Evolutionary conservation across 106 monocot species (phyloP).

Genomic region (Chionographis japonica): DNA sequence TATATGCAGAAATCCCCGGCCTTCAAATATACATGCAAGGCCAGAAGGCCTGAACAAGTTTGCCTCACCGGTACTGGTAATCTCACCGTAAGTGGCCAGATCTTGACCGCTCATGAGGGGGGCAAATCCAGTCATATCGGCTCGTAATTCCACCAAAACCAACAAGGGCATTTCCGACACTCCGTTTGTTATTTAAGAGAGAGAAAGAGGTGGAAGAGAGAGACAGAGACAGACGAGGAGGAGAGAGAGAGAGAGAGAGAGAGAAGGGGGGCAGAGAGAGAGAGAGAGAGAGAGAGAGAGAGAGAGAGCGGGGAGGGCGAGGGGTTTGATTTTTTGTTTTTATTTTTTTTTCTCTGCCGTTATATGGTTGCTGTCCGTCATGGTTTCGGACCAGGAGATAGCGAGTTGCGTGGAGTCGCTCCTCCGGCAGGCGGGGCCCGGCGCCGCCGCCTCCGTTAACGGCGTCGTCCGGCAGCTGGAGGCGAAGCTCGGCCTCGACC

Average conservation of each 20-base stretch:
- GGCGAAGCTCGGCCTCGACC: conserved; percentile 71
- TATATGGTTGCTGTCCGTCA: not conserved
- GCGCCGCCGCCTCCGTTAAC: conserved; percentile 28
- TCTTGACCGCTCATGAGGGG: not conserved
- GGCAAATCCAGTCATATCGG: no score
- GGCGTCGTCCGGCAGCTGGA: conserved; percentile 72
- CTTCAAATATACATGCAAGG: no score
- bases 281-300: conserved; percentile 5
- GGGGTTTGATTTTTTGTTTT: not conserved
- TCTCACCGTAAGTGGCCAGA: no score
- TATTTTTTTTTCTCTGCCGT: not conserved
- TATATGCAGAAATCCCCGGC: no score
- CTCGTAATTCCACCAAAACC: not conserved
- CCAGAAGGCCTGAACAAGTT: no score
- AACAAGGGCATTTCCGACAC: not conserved
- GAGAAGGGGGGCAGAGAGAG: not conserved
- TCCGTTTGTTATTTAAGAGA: conserved; percentile 2
- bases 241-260: conserved; percentile 15
- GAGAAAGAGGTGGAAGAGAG: conserved; percentile 9
- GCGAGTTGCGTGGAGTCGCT: conserved; percentile 76
- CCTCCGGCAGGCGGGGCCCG: conserved; percentile 46
- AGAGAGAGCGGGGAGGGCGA: not conserved
- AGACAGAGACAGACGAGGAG: conserved; percentile 5
- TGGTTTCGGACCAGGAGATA: conserved; percentile 87
- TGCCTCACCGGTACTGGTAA: no score